Evolutionary conservation across 2,329 filamentous ascomycete genomes (phyloP).

Genomic region (Pyrenophora graminea): DNA sequence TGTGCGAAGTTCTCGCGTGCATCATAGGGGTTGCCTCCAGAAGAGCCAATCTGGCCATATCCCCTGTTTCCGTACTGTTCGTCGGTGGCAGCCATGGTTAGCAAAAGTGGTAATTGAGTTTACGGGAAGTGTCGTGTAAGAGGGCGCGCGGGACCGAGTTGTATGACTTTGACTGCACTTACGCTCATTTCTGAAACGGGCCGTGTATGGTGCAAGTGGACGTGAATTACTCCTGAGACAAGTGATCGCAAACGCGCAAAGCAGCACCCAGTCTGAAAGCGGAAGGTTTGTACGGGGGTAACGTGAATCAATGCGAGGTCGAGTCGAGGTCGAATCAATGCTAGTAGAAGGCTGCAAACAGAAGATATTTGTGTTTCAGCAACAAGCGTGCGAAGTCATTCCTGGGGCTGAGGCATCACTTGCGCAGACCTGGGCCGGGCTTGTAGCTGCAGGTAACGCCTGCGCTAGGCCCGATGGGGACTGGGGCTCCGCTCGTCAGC

Average conservation of each 20-base stretch:
- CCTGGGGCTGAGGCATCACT: conserved; percentile 20
- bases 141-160: conserved; percentile 11
- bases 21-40: conserved; percentile 51
- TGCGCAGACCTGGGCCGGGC: too few species aligned
- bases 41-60: conserved; percentile 48
- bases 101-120: conserved; percentile 9
- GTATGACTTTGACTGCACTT: conserved; percentile 28
- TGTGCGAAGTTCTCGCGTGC: conserved; percentile 39
- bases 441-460: conserved; percentile 10
- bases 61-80: conserved; percentile 49
- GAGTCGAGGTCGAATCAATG: conserved; percentile 12
- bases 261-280: conserved; percentile 6
- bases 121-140: conserved; percentile 12
- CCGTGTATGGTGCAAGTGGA: conserved; percentile 37
- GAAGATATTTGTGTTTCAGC: conserved; percentile 23
- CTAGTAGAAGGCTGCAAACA: conserved; percentile 10
- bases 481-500: conserved; percentile 2
- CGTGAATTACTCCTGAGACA: conserved; percentile 44
- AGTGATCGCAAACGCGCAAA: conserved; percentile 21
- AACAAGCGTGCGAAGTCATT: conserved; percentile 1
- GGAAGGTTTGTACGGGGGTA: neutral
- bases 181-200: conserved; percentile 48
- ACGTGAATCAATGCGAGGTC: conserved; percentile 12
- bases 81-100: conserved; percentile 28
- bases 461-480: conserved; percentile 15